Conservation (phyloP, 495 filamentous ascomycete genomes). For the Xylaria bambusicola region DNA sequence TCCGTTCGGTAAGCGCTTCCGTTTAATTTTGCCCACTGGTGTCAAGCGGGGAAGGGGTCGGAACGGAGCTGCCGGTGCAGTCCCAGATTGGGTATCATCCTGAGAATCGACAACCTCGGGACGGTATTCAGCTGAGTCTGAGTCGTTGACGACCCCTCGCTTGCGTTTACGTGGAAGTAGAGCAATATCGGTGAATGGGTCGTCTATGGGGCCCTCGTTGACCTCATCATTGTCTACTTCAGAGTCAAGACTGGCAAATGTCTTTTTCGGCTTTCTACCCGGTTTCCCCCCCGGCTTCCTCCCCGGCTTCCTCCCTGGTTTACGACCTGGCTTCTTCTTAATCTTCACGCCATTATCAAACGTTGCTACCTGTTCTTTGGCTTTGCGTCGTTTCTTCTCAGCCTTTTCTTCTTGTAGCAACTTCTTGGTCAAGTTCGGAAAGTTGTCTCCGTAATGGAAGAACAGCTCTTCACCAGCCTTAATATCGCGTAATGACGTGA, state of each 20-base stretch:
- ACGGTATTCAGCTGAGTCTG: slow-evolving; percentile 28
- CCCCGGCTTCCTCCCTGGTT: slow-evolving; percentile 33
- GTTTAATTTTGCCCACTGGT: slow-evolving; percentile 19
- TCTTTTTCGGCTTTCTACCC: slow-evolving; percentile 34
- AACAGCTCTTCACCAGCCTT: slow-evolving; percentile 67
- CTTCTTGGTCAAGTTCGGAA: slow-evolving; percentile 53
- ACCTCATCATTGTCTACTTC: slow-evolving; percentile 29
- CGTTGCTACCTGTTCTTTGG: slow-evolving; percentile 31
- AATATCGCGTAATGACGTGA: slow-evolving; percentile 61
- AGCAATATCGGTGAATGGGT: slow-evolving; percentile 23
- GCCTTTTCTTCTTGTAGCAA: slow-evolving; percentile 47
- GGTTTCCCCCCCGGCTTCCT: slow-evolving; percentile 34
- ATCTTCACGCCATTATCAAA: slow-evolving; percentile 23
- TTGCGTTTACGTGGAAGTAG: slow-evolving; percentile 28
- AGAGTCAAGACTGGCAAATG: slow-evolving; percentile 26
- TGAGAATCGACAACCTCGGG: slow-evolving; percentile 26
- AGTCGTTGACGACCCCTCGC: slow-evolving; percentile 19
- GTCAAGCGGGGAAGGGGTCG: slow-evolving; percentile 16
- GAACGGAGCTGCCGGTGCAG: slow-evolving; percentile 13
- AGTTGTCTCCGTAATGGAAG: slow-evolving; percentile 66
- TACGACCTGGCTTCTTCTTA: slow-evolving; percentile 37
- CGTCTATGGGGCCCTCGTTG: slow-evolving; percentile 24
- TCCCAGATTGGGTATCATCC: slow-evolving; percentile 23
- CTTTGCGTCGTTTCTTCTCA: slow-evolving; percentile 37
- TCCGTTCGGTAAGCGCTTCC: slow-evolving; percentile 21